Evolutionary conservation across 2,329 filamentous ascomycete species (phyloP), one percentile per base, ranked within the genome.

Genomic region (Hymenoscyphus fraxineus): DNA sequence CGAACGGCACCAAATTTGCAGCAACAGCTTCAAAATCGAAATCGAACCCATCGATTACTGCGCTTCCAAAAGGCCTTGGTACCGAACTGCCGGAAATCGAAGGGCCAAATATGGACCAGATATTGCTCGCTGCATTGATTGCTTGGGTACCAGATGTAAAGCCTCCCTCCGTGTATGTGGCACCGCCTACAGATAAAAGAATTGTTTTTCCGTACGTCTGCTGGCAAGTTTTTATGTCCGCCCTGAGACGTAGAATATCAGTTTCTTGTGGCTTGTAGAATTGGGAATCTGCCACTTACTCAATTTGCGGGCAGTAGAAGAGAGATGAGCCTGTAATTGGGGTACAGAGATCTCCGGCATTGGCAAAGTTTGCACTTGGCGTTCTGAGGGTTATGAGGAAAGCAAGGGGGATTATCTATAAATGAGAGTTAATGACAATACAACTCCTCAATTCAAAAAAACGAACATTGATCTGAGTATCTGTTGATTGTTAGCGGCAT

Each of bases 21-120:
- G 83, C 82, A 2, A 76, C 75, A 4, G 61, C 80, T 77, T 92
- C 89, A 67, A 92, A 87, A 74, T 93, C 90, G 68, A 92, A 86
- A 76, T 93, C 90, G 74, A 93, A 92, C 4, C 90, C 90, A 74
- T 93, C 88, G 54, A 93, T 78, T 3, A 85, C 80, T 10, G 86
- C 84, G 13, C 78, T 76, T 62, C 87, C 87, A 73, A 92, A 92
- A 1, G 90, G 90, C 9, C 90, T 85, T 63, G 84, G 80, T 7
- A 78, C 78, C 1, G 75, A 76, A 51, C 76, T 79, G 38, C 76
- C 78, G 13, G 76, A 70, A 44, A 75, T 72, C 7, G 76, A 73
- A 4, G 89, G 86, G 1, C 90, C 90, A 74, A 92, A 92, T 67
- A 87, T 88, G 60, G 83, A 79, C 89, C 89, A 93, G 64, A 93